Conservation (phyloP, 129 eudicot species). For the Gnaphalium uliginosum region DNA sequence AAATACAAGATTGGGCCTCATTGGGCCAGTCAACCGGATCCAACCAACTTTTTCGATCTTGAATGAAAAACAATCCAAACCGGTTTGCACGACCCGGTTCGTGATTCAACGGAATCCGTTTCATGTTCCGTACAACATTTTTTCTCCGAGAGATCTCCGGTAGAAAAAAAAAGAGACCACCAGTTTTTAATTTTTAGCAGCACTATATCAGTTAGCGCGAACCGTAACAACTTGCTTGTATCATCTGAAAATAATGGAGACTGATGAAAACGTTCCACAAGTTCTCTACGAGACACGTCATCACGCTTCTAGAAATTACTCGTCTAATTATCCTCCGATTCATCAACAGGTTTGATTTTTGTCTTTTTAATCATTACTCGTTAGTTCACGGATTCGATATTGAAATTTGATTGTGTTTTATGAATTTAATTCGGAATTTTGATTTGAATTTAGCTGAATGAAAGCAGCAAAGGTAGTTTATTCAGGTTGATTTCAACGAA, state of each 20-base stretch:
- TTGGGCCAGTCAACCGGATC: slow-evolving; percentile 1
- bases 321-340: slow-evolving; percentile 62
- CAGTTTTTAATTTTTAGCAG: slow-evolving; percentile 10
- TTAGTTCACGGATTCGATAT: slow-evolving; percentile 6
- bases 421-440: slow-evolving; percentile 3
- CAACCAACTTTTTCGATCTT: neutral
- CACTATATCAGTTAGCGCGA: neutral
- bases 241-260: slow-evolving; percentile 22
- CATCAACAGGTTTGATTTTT: slow-evolving; percentile 51
- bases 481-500: slow-evolving; percentile 49
- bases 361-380: neutral
- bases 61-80: neutral
- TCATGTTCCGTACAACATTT: slow-evolving; percentile 20
- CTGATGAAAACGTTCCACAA: slow-evolving; percentile 27
- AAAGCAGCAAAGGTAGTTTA: slow-evolving; percentile 46
- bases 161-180: neutral
- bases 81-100: slow-evolving; percentile 26
- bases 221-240: slow-evolving; percentile 12
- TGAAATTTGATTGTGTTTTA: neutral
- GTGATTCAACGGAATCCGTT: slow-evolving; percentile 24
- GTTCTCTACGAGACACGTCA: slow-evolving; percentile 65
- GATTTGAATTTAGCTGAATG: slow-evolving; percentile 43
- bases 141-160: slow-evolving; percentile 23
- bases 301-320: slow-evolving; percentile 70
- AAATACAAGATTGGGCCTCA: too few species aligned